Evolutionary conservation across 2,329 filamentous ascomycete species (phyloP).

Genomic region (Scortechinia acanthostroma): DNA sequence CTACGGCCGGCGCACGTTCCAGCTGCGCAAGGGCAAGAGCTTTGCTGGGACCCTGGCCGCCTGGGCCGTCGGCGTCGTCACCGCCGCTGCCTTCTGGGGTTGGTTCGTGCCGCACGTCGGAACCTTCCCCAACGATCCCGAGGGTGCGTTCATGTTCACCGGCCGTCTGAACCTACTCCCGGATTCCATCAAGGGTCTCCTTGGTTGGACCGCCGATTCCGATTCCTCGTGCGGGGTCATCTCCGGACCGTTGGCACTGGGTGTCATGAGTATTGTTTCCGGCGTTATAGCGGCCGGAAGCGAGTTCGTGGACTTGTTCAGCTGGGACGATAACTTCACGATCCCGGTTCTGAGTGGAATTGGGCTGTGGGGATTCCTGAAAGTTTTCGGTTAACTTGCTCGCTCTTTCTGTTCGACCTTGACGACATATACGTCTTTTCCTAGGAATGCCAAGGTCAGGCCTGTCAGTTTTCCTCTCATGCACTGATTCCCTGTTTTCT

Average conservation of each 20-base stretch:
- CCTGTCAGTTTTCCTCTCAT: no score
- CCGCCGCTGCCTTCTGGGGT: constrained; percentile 57
- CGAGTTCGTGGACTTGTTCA: constrained; percentile 58
- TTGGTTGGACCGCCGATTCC: not conserved
- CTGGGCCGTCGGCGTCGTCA: constrained; percentile 45
- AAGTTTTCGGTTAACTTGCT: constrained; percentile 46
- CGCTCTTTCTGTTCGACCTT: no score
- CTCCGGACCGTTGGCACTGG: constrained; percentile 43
- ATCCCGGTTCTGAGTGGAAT: constrained; percentile 59
- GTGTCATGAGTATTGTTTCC: constrained; percentile 50
- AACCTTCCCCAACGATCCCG: constrained; percentile 32
- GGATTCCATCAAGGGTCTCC: not conserved
- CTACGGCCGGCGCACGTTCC: constrained; percentile 55
- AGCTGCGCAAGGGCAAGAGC: constrained; percentile 55
- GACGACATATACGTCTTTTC: no score
- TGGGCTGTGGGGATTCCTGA: constrained; percentile 57
- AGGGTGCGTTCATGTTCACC: constrained; percentile 49
- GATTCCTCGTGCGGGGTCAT: constrained; percentile 27
- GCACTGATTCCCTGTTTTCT: no score
- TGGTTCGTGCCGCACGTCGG: constrained; percentile 41
- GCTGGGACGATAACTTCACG: constrained; percentile 64
- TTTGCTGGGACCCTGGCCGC: constrained; percentile 57
- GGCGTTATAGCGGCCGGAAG: constrained; percentile 57
- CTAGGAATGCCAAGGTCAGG: no score
- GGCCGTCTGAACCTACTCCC: constrained; percentile 42